Percentiles rank a stretch among this genome's conserved stretches.
Conservation (phyloP, 2,329 filamentous ascomycete species). For the Raffaelea deltoideospora region DNA sequence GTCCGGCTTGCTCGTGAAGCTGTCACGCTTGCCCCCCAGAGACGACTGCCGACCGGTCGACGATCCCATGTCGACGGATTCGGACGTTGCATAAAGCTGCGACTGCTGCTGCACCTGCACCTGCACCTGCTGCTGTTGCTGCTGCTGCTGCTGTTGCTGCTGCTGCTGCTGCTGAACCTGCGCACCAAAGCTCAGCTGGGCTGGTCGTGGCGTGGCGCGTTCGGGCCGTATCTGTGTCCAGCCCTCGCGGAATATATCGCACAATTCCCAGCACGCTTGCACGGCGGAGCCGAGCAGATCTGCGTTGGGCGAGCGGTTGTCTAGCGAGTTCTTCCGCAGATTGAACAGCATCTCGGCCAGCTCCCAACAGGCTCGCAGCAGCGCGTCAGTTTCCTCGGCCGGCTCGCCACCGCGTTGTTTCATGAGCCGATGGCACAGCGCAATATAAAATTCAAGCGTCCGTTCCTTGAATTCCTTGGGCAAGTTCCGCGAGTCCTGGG, state of each 20-base stretch:
- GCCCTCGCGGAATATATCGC: constrained; percentile 81
- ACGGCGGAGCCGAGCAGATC: constrained; percentile 77
- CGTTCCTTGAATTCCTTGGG: constrained; percentile 79
- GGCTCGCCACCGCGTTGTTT: constrained; percentile 73
- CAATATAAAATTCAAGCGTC: constrained; percentile 88
- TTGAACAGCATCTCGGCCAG: constrained; percentile 88
- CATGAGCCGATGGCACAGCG: constrained; percentile 88
- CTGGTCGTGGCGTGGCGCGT: constrained; percentile 68
- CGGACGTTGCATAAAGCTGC: no score
- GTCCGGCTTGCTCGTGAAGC: constrained; percentile 31
- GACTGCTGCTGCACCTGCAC: background rate
- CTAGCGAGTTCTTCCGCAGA: constrained; percentile 65
- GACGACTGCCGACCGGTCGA: background rate
- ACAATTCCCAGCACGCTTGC: constrained; percentile 88
- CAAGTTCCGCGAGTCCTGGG: constrained; percentile 62
- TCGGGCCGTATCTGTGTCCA: constrained; percentile 85
- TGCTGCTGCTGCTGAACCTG: background rate
- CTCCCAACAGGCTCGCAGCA: constrained; percentile 77
- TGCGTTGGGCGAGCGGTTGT: constrained; percentile 59
- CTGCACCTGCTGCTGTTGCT: background rate
- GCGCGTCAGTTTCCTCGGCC: constrained; percentile 66
- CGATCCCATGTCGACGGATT: background rate
- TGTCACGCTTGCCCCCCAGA: constrained; percentile 31
- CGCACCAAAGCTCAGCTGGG: constrained; percentile 50
- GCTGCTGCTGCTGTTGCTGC: background rate